Conservation (phyloP, 108 stramenopile species). For the Cylindrotheca closterium region DNA sequence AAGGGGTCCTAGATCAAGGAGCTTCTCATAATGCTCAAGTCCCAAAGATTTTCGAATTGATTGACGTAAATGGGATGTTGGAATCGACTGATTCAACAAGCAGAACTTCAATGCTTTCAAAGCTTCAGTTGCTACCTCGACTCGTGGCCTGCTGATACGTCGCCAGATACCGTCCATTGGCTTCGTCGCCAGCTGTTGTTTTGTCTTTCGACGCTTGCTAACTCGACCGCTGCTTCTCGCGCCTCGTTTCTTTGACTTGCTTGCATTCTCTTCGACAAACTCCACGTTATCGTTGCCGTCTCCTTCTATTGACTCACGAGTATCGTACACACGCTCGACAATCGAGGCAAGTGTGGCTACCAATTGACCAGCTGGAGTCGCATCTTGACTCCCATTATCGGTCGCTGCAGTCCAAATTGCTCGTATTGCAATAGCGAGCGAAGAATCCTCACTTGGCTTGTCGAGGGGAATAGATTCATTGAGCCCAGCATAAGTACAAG, state of each 20-base stretch:
- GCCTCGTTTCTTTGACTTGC: not conserved
- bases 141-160: slow-evolving; percentile 8
- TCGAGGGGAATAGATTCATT: not conserved
- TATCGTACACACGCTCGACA: not conserved
- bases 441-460: slow-evolving; percentile 5
- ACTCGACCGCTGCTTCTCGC: not conserved
- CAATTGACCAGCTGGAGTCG: not conserved
- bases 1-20: slow-evolving; percentile 22
- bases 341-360: not conserved
- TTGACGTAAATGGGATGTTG: slow-evolving; percentile 8
- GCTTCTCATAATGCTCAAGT: not conserved
- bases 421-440: slow-evolving; percentile 10
- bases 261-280: not conserved
- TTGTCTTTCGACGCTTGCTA: slow-evolving; percentile 1
- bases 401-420: not conserved
- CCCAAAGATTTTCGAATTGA: slow-evolving; percentile 17
- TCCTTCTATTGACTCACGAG: not conserved
- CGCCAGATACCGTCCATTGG: not conserved
- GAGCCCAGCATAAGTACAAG: not conserved
- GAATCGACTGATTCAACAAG: slow-evolving; percentile 9
- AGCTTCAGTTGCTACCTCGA: slow-evolving; percentile 9
- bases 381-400: not conserved
- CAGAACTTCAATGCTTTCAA: slow-evolving; percentile 23
- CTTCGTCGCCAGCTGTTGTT: not conserved
- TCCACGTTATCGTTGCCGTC: not conserved